phyloP scores from a whole-genome alignment of 345 rosid genomes.

The Salix purpurea region DNA sequence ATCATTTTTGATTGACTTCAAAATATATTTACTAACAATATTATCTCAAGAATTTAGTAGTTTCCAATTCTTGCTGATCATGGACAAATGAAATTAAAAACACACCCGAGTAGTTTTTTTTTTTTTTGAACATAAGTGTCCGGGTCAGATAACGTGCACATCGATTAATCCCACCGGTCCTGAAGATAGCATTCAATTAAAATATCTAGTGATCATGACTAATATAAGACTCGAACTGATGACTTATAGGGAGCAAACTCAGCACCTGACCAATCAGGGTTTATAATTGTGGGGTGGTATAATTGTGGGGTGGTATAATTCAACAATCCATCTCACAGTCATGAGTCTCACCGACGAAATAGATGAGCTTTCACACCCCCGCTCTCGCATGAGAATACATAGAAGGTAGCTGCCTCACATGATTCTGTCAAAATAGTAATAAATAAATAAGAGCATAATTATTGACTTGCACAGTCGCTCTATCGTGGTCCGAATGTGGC shows the following conservation, averaged over 20 bases:
- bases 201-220: fast-evolving
- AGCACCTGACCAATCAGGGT: neutral
- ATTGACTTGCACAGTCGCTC: neutral
- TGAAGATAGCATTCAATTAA: no score
- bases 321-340: neutral
- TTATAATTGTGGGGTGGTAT: neutral
- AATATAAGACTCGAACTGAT: fast-evolving
- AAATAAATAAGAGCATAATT: neutral
- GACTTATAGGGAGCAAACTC: fast-evolving
- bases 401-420: neutral
- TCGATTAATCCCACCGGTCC: no score
- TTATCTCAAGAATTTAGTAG: no score
- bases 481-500: neutral
- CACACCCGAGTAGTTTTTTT: fast-evolving
- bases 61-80: no score
- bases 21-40: no score
- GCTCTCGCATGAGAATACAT: neutral
- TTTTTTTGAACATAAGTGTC: no score
- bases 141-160: fast-evolving
- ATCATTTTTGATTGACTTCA: no score
- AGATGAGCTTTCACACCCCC: neutral
- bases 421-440: neutral
- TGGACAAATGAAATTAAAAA: no score
- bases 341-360: neutral
- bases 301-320: neutral